Evolutionary conservation across 192 early-diverging fungal species (phyloP), one percentile per base, ranked within the genome.

Genomic region (Coemansia sp.): DNA sequence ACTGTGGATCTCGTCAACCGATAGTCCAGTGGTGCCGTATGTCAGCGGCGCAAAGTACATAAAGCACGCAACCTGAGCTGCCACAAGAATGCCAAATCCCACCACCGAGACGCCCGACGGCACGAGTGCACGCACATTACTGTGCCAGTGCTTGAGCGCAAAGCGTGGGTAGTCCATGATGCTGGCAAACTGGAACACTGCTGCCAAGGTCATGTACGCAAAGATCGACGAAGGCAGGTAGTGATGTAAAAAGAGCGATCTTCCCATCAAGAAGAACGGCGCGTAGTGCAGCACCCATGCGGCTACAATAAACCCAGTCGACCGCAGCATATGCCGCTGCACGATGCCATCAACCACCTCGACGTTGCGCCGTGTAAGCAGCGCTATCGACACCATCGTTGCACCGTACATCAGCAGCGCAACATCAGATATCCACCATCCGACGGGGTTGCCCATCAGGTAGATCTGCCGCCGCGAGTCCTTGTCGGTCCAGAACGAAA

Each of bases 31-130:
- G 5, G 84, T 85, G 17, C 97, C 97, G 69, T 98, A 98, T 8
- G 91, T 84, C 9, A 98, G 39, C 19, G 95, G 96, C 14, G 92
- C 73, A 85, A 97, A 95, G 69, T 76, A 94, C 51, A 82, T 48
- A 77, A 94, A 97, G 35, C 80, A 67, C 1, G 72, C 77, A 14
- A 89, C 12, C 43, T 87, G 87, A 12, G 83, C 41, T 1, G 63
- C 68, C 5, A 82, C 37, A 17, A 88, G 21, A 1, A 61, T 71
- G 9, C 74, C 57, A 22, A 92, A 60, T 11, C 82, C 48, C 19
- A 75, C 60, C 22, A 60, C 79, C n/a, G 75, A 77, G 45, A 60
- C 64, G 19, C 65, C 21, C 10, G 69, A 66, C 6, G 74, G 69
- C 41, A 76, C 26, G 29, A 83, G 68, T 3, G 74, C 71, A 11